These are phyloP conservation scores for Suillus ampliporus DNA, from an alignment of 768 basidiomycete species.

Conservation along the genomic window DNA sequence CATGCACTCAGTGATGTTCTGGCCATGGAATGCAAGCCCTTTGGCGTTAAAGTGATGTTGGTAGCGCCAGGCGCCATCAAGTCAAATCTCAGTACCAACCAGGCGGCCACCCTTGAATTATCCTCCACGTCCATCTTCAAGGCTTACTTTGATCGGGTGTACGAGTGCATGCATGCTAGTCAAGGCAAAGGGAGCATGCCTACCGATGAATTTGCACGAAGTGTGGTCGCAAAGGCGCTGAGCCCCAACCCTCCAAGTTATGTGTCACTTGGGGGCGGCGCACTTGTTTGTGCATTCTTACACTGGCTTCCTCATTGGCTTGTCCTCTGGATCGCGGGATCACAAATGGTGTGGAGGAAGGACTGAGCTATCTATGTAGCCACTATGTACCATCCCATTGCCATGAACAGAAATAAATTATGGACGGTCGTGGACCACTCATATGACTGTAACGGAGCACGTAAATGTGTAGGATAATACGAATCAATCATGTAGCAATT, in stretches of 20 bases:
- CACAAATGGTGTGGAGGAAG: not conserved
- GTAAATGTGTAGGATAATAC: no score
- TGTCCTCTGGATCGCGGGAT: constrained; percentile 19
- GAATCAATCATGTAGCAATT: no score
- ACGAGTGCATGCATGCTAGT: constrained; percentile 59
- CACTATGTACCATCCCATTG: no score
- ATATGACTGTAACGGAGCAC: no score
- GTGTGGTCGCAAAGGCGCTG: constrained; percentile 56
- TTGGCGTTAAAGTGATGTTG: constrained; percentile 73
- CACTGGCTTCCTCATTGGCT: constrained; percentile 33
- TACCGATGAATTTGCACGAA: constrained; percentile 55
- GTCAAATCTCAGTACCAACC: constrained; percentile 48
- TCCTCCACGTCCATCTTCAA: constrained; percentile 61
- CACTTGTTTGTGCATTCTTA: constrained; percentile 27
- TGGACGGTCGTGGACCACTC: no score
- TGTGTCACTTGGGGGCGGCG: constrained; percentile 51
- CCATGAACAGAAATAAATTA: no score
- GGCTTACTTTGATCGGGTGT: constrained; percentile 54
- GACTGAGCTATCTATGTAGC: no score
- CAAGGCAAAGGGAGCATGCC: constrained; percentile 56
- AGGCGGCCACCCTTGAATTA: constrained; percentile 46
- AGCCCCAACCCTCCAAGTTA: constrained; percentile 54
- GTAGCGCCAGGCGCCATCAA: constrained; percentile 61
- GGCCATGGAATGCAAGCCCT: constrained; percentile 74
- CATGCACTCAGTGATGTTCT: constrained; percentile 67